Conservation (phyloP, 306 rosid genomes). For the Senna tora region DNA sequence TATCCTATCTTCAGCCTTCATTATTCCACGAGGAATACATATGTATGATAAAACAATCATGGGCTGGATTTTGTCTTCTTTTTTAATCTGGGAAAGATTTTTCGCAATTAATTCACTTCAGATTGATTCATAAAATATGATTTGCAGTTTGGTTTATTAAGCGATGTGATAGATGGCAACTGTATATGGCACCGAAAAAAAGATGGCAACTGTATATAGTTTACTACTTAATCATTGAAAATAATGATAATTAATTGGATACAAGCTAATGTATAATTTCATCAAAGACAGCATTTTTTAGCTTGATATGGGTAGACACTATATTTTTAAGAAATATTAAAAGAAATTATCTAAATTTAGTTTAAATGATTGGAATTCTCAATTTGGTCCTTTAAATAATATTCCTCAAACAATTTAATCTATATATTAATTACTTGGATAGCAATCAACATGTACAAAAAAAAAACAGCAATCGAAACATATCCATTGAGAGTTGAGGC, state of each 20-base stretch:
- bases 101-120: slow-evolving; percentile 26
- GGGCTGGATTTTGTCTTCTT: slow-evolving; percentile 39
- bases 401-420: no score
- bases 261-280: neutral
- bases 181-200: no score
- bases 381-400: no score
- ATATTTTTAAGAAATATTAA: no score
- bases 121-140: slow-evolving; percentile 21
- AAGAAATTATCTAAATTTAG: no score
- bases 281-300: neutral
- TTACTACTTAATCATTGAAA: no score
- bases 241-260: neutral
- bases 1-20: slow-evolving; percentile 14
- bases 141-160: slow-evolving; percentile 14
- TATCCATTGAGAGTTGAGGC: no score
- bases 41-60: slow-evolving; percentile 40
- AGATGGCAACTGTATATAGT: slow-evolving; percentile 1
- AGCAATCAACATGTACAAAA: no score
- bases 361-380: no score
- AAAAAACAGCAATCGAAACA: no score
- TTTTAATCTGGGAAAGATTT: neutral
- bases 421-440: no score
- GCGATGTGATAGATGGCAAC: slow-evolving; percentile 23
- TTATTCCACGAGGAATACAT: slow-evolving; percentile 56
- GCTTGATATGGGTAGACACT: slow-evolving; percentile 6